These are phyloP conservation scores for Knoxdaviesia proteae DNA, from an alignment of 2,329 filamentous ascomycete species.

Conservation along the genomic window DNA sequence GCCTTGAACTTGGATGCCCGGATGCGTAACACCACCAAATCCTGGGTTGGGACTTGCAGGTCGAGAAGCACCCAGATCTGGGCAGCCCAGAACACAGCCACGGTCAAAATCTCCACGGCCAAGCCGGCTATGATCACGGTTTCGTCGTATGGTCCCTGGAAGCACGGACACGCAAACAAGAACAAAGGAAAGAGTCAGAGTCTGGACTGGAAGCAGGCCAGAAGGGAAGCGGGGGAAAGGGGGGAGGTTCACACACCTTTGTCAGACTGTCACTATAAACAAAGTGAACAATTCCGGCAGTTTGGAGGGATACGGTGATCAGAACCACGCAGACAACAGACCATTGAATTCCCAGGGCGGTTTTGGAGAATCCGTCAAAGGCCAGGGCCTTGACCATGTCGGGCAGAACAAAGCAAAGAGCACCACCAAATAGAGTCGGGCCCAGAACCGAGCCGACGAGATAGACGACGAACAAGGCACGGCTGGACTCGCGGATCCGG, in stretches of 20 bases:
- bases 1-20: slow-evolving; percentile 19
- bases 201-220: no score
- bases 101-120: slow-evolving; percentile 19
- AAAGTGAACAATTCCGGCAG: no score
- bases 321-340: no score
- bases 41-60: slow-evolving; percentile 8
- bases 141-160: slow-evolving; percentile 13
- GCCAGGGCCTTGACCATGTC: slow-evolving; percentile 20
- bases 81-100: slow-evolving; percentile 17
- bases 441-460: slow-evolving; percentile 25
- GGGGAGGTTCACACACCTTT: no score
- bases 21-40: slow-evolving; percentile 6
- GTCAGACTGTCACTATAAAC: no score
- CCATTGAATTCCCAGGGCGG: no score
- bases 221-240: no score
- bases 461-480: slow-evolving; percentile 20
- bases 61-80: slow-evolving; percentile 20
- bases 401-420: slow-evolving; percentile 23
- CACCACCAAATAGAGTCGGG: slow-evolving; percentile 21
- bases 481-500: slow-evolving; percentile 12
- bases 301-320: no score
- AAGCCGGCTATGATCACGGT: slow-evolving; percentile 22
- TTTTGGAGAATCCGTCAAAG: no score
- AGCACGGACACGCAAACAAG: no score
- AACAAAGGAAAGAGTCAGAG: no score